phyloP scores from a whole-genome alignment of 345 rosid genomes.

The Tarenaya hassleriana region DNA sequence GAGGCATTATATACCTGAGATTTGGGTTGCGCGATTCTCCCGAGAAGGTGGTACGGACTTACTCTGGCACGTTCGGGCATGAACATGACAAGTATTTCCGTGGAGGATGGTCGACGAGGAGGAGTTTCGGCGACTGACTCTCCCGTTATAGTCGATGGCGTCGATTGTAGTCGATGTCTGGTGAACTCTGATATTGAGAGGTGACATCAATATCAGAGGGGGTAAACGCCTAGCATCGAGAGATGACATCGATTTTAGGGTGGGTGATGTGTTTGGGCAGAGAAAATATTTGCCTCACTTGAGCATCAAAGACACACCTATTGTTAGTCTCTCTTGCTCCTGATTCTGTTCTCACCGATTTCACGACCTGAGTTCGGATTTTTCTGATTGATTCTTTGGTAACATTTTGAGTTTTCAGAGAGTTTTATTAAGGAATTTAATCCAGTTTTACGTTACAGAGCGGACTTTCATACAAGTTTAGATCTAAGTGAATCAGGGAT shows the following conservation, averaged over 20 bases:
- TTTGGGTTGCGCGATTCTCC: too few species aligned
- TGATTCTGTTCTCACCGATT: neutral
- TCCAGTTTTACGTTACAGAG: neutral
- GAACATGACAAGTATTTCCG: too few species aligned
- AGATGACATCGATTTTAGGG: too few species aligned
- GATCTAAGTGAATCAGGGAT: slow-evolving; percentile 10
- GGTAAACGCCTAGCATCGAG: too few species aligned
- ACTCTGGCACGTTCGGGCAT: too few species aligned
- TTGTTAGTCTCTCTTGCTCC: slow-evolving; percentile 50
- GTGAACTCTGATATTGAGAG: too few species aligned
- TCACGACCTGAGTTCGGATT: slow-evolving; percentile 1
- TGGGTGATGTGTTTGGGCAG: slow-evolving; percentile 55
- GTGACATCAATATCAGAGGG: too few species aligned
- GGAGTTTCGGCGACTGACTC: slow-evolving; percentile 59
- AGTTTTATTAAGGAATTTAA: neutral
- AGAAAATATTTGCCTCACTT: slow-evolving; percentile 67
- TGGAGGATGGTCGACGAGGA: too few species aligned
- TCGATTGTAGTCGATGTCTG: too few species aligned
- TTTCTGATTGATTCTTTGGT: slow-evolving; percentile 5
- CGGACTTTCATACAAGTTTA: neutral
- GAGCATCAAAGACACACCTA: slow-evolving; percentile 67
- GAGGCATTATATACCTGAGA: too few species aligned
- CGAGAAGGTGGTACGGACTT: too few species aligned
- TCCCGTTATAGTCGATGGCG: too few species aligned
- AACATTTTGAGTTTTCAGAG: neutral